Conservation (phyloP, 2,329 filamentous ascomycete species). For the Emmonsia crescens region DNA sequence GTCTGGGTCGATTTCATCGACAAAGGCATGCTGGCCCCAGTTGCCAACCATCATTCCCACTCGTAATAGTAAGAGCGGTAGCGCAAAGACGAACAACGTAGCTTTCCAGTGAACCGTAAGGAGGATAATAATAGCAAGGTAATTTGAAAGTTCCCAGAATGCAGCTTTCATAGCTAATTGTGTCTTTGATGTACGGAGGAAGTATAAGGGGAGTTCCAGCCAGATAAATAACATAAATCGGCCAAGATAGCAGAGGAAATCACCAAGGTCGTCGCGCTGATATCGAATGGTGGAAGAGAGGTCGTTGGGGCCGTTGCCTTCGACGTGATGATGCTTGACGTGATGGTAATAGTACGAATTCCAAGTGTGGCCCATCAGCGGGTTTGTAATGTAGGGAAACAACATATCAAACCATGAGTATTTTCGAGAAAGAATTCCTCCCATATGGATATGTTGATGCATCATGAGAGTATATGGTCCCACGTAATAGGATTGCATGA, state of each 20-base stretch:
- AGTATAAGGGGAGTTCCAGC: slow-evolving; percentile 66
- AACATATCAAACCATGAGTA: slow-evolving; percentile 48
- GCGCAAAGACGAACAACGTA: slow-evolving; percentile 52
- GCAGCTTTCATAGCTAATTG: slow-evolving; percentile 45
- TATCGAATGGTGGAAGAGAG: slow-evolving; percentile 66
- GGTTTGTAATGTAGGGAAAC: slow-evolving; percentile 66
- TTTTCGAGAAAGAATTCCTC: slow-evolving; percentile 52
- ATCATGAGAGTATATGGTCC: slow-evolving; percentile 71
- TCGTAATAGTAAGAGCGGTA: slow-evolving; percentile 57
- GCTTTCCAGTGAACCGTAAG: slow-evolving; percentile 43
- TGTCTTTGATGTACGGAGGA: slow-evolving; percentile 51
- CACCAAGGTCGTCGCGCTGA: slow-evolving; percentile 54
- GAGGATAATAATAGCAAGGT: slow-evolving; percentile 42
- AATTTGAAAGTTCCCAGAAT: slow-evolving; percentile 52
- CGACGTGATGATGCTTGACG: slow-evolving; percentile 76
- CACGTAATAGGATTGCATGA: slow-evolving; percentile 57
- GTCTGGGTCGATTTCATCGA: slow-evolving; percentile 62
- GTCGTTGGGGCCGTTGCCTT: slow-evolving; percentile 67
- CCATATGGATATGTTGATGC: slow-evolving; percentile 74
- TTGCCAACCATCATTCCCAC: slow-evolving; percentile 70
- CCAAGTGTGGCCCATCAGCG: slow-evolving; percentile 73
- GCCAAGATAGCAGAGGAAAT: slow-evolving; percentile 62
- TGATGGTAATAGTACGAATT: slow-evolving; percentile 80
- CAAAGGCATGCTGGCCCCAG: slow-evolving; percentile 75
- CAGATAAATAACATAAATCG: slow-evolving; percentile 65